Conservation (phyloP, 2,329 filamentous ascomycete genomes). For the Pestalotiopsis sp. region DNA sequence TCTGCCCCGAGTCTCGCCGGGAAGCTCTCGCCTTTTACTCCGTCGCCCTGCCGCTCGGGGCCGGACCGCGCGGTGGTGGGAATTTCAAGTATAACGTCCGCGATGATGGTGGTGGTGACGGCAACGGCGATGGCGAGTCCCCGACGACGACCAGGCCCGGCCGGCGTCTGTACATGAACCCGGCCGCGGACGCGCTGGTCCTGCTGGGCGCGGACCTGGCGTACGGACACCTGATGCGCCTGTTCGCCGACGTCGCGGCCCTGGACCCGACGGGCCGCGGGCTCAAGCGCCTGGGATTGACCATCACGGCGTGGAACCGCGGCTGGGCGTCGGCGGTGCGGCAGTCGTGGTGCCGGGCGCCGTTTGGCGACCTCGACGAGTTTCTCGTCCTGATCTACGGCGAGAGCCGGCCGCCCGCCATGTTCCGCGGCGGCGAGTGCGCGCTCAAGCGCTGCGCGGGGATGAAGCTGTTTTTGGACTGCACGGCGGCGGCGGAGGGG, state of each 20-base stretch:
- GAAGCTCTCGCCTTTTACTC: slow-evolving; percentile 36
- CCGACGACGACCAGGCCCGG: slow-evolving; percentile 5
- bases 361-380: slow-evolving; percentile 31
- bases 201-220: slow-evolving; percentile 32
- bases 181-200: slow-evolving; percentile 32
- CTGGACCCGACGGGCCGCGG: slow-evolving; percentile 25
- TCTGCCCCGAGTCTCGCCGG: slow-evolving; percentile 34
- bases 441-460: slow-evolving; percentile 24
- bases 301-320: slow-evolving; percentile 27
- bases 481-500: slow-evolving; percentile 16
- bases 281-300: slow-evolving; percentile 29
- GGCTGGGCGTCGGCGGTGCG: slow-evolving; percentile 26
- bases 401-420: slow-evolving; percentile 27
- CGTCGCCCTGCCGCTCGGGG: slow-evolving; percentile 27
- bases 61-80: slow-evolving; percentile 13
- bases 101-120: too few species aligned
- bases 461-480: slow-evolving; percentile 25
- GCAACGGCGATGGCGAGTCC: too few species aligned
- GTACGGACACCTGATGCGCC: slow-evolving; percentile 21
- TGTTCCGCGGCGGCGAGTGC: slow-evolving; percentile 29
- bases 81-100: too few species aligned
- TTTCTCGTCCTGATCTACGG: slow-evolving; percentile 34
- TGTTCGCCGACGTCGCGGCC: slow-evolving; percentile 25
- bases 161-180: slow-evolving; percentile 33
- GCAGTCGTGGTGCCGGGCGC: slow-evolving; percentile 22